A percentile compares a stretch with the other conserved stretches of the same genome.
These are phyloP conservation scores for Perilla frutescens DNA, from an alignment of 257 asterid species.

Conservation along the genomic window DNA sequence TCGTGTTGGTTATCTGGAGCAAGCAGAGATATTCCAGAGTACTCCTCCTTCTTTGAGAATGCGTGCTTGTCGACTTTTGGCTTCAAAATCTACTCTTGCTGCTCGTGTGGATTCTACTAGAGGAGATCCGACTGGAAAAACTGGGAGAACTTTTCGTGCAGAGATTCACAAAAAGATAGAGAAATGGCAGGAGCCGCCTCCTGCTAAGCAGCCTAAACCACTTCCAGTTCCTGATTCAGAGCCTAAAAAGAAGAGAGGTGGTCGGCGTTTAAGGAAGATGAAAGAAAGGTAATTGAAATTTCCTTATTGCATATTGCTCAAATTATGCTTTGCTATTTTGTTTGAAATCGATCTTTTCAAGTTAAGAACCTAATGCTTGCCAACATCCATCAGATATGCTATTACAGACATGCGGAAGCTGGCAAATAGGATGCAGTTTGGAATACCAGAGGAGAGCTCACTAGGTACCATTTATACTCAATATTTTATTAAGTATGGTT, in stretches of 20 bases:
- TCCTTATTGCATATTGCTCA: not conserved
- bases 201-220: slow-evolving; percentile 97
- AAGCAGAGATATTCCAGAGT: slow-evolving; percentile 81
- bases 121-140: slow-evolving; percentile 87
- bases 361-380: slow-evolving; percentile 31
- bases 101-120: slow-evolving; percentile 93
- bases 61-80: slow-evolving; percentile 95
- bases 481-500: not conserved
- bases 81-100: slow-evolving; percentile 90
- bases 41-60: slow-evolving; percentile 90
- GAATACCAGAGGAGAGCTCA: slow-evolving; percentile 97
- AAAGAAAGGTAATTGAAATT: slow-evolving; percentile 75
- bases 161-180: slow-evolving; percentile 89
- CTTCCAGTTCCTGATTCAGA: slow-evolving; percentile 99
- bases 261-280: slow-evolving; percentile 94
- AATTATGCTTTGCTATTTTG: not conserved
- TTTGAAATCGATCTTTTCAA: slow-evolving; percentile 13
- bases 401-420: slow-evolving; percentile 96
- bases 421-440: slow-evolving; percentile 96
- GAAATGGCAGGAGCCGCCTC: slow-evolving; percentile 99
- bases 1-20: slow-evolving; percentile 92
- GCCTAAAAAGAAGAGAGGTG: slow-evolving; percentile 98
- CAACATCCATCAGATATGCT: slow-evolving; percentile 70
- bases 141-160: slow-evolving; percentile 73
- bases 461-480: slow-evolving; percentile 52